Evolutionary conservation across 805 yeast species (phyloP), one percentile per base, ranked within the genome.

Genomic region (Nematodospora valgi): DNA sequence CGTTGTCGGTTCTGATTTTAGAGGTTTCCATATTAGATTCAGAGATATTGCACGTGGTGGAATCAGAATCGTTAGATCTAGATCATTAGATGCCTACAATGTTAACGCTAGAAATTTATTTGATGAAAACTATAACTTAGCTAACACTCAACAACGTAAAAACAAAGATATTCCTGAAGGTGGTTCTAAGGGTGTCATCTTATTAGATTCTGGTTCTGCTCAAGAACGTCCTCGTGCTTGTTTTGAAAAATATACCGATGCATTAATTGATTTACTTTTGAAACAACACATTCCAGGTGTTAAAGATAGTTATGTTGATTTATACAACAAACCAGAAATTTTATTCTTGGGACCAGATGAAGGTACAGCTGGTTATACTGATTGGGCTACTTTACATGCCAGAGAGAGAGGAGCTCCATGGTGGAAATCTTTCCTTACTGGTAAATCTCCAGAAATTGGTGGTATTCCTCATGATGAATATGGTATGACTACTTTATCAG

Each of bases 121-220:
- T 59, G 98, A 93, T 60, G 98, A 91, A 64, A 91, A 93, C 66
- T 91, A 93, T 65, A 89, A 89, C 58, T 75, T 91, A 61, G 98
- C 98, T 26, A 78, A 82, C 37, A 91, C 98, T 28, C 98, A 91
- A 65, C 98, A 93, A 68, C 76, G 91, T 47, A 91, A 91, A 66
- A 93, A 91, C 68, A 91, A 91, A 70, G 98, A 91, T 68, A 93
- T 91, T 40, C 98, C 98, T 32, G 98, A 91, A 71, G 98, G 98
- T 57, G 98, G 98, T 23, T 86, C 97, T 26, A 91, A 91, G 61
- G 98, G 98, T 67, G 98, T 93, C 31, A 85, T 93, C 38, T 73
- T 91, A 51, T 72, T 91, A 47, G 89, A 83, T 52, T 81, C 84
- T 27, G 85, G 84, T 39, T 68, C 67, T 27, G 82, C 87, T 15